Evolutionary conservation across 768 basidiomycete species (phyloP).

Genomic region (Suillus weaverae): DNA sequence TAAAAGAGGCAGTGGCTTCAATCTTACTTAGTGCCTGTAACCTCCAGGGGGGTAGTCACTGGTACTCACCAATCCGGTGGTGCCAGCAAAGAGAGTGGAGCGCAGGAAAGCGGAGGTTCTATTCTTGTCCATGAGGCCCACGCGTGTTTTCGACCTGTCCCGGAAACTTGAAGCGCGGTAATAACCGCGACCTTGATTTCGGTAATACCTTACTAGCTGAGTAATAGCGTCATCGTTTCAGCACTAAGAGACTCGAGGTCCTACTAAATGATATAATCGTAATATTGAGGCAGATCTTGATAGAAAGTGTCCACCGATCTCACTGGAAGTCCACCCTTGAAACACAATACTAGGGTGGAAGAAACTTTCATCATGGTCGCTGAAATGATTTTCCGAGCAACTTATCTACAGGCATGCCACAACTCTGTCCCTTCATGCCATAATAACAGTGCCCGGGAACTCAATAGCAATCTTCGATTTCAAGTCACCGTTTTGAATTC

Average conservation of each 20-base stretch:
- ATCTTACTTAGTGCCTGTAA: not conserved
- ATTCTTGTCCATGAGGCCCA: not conserved
- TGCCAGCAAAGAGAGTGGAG: not conserved
- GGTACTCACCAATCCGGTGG: not conserved
- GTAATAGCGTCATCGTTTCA: not conserved
- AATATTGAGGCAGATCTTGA: not conserved
- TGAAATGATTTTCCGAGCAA: not conserved
- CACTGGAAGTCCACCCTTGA: not conserved
- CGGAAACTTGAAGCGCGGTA: not conserved
- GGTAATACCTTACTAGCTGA: not conserved
- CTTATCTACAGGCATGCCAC: too few species aligned
- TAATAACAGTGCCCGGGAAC: not conserved
- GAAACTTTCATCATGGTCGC: not conserved
- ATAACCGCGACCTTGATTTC: not conserved
- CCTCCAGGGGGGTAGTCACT: not conserved
- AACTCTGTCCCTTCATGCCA: constrained; percentile 1
- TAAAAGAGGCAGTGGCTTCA: not conserved
- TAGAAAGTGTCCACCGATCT: not conserved
- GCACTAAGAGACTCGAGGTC: not conserved
- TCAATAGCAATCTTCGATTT: not conserved
- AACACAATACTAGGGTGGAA: not conserved
- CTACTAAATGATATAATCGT: too few species aligned
- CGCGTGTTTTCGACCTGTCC: not conserved
- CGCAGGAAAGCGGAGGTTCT: not conserved
- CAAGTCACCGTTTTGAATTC: not conserved